These are phyloP conservation scores for Amanita thiersii DNA, from an alignment of 768 basidiomycete genomes.

Conservation along the genomic window DNA sequence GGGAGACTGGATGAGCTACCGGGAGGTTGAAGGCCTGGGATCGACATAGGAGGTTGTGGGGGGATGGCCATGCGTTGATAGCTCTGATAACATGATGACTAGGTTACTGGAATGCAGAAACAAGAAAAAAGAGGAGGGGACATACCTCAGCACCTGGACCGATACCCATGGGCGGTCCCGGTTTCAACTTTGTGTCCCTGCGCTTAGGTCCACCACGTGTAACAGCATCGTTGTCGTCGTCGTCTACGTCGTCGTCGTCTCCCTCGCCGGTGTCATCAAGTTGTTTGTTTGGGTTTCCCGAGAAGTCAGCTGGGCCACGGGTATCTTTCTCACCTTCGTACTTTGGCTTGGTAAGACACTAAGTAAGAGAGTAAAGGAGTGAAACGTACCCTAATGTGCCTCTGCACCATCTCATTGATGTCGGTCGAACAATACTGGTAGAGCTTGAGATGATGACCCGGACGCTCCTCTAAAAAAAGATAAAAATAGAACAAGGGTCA, in stretches of 20 bases:
- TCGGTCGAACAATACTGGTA: constrained; percentile 77
- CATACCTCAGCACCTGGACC: constrained; percentile 1
- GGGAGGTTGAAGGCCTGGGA: constrained; percentile 17
- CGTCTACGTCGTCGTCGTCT: constrained; percentile 33
- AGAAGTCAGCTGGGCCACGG: constrained; percentile 37
- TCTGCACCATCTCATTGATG: constrained; percentile 60
- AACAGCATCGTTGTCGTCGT: constrained; percentile 25
- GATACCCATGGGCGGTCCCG: constrained; percentile 3
- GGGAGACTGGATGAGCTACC: constrained; percentile 17
- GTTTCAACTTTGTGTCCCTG: constrained; percentile 26
- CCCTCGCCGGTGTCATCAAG: constrained; percentile 29
- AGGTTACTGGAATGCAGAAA: constrained; percentile 10
- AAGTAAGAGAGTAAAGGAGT: constrained; percentile 5
- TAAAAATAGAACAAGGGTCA: constrained; percentile 35
- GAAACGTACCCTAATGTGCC: constrained; percentile 42
- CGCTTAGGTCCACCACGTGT: constrained; percentile 17
- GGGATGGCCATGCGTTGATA: constrained; percentile 21
- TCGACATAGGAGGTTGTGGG: constrained; percentile 20
- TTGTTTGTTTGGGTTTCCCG: constrained; percentile 22
- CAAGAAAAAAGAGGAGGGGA: not conserved
- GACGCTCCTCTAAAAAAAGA: constrained; percentile 52
- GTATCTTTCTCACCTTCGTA: constrained; percentile 44
- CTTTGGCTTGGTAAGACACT: constrained; percentile 19
- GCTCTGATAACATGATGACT: constrained; percentile 14
- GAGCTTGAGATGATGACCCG: constrained; percentile 73